Conservation (phyloP, 2,329 filamentous ascomycete species). For the Fusarium neocosmosporiellum region DNA sequence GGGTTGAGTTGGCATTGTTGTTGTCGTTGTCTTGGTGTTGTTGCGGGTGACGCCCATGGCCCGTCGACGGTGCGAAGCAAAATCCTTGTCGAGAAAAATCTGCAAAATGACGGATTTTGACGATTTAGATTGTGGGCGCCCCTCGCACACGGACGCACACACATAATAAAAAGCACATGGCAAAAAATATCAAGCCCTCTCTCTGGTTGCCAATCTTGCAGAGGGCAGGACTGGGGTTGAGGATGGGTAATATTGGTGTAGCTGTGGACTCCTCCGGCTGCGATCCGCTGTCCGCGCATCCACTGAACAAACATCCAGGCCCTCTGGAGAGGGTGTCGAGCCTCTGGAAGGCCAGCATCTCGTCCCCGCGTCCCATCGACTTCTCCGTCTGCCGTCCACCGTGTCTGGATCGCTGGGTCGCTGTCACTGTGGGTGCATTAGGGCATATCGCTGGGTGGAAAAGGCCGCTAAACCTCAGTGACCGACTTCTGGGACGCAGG, state of each 20-base stretch:
- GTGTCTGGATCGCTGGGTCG: slow-evolving; percentile 44
- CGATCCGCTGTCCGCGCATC: slow-evolving; percentile 39
- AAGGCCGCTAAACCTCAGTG: slow-evolving; percentile 47
- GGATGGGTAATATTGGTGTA: slow-evolving; percentile 31
- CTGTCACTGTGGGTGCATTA: slow-evolving; percentile 47
- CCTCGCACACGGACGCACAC: slow-evolving; percentile 23
- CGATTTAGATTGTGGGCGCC: slow-evolving; percentile 33
- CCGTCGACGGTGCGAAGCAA: slow-evolving; percentile 15
- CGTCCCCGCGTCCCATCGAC: slow-evolving; percentile 38
- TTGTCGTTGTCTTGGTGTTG: slow-evolving; percentile 24
- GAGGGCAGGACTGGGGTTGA: slow-evolving; percentile 25
- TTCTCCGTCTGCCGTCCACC: slow-evolving; percentile 30
- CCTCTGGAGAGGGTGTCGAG: slow-evolving; percentile 7
- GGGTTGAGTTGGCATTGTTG: slow-evolving; percentile 28
- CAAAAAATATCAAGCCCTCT: slow-evolving; percentile 24
- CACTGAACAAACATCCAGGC: slow-evolving; percentile 30
- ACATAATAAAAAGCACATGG: slow-evolving; percentile 22
- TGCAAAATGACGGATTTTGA: slow-evolving; percentile 22
- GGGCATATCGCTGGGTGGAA: slow-evolving; percentile 39
- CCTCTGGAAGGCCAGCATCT: slow-evolving; percentile 35
- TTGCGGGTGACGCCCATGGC: slow-evolving; percentile 12
- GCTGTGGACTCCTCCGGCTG: slow-evolving; percentile 36
- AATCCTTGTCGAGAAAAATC: slow-evolving; percentile 19
- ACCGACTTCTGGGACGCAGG: slow-evolving; percentile 45
- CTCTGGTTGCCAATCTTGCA: slow-evolving; percentile 25